Evolutionary conservation across 495 filamentous ascomycete species (phyloP).

Genomic region (Daldinia loculata): DNA sequence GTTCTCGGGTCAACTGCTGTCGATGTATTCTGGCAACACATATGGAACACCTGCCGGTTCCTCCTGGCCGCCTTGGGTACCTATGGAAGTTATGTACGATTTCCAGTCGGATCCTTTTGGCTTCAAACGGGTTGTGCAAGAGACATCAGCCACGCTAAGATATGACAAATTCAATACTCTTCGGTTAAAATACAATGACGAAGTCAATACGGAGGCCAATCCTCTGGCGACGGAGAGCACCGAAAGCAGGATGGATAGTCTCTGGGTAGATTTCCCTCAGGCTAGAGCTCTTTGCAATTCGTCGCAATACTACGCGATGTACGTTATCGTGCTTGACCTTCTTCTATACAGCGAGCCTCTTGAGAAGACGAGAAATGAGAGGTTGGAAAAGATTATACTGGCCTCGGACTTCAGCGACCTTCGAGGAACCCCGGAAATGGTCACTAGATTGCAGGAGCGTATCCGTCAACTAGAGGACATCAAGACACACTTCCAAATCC

Average conservation of each 20-base stretch:
- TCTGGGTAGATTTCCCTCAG: conserved; percentile 95
- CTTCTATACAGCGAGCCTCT: conserved; percentile 94
- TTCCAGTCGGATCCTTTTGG: conserved; percentile 91
- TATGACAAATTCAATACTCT: conserved; percentile 99
- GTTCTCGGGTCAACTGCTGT: conserved; percentile 79
- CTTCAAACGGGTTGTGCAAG: conserved; percentile 92
- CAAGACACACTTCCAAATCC: conserved; percentile 93
- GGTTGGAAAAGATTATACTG: conserved; percentile 97
- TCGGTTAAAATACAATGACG: conserved; percentile 96
- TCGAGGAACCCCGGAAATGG: conserved; percentile 91
- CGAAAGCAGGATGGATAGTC: conserved; percentile 88
- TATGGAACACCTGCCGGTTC: conserved; percentile 87
- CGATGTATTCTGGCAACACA: conserved; percentile 91
- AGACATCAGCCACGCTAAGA: conserved; percentile 89
- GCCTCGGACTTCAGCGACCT: conserved; percentile 99
- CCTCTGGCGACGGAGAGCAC: conserved; percentile 58
- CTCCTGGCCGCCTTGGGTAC: conserved; percentile 97
- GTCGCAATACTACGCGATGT: conserved; percentile 94
- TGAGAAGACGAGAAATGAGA: conserved; percentile 92
- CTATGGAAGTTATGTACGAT: conserved; percentile 97
- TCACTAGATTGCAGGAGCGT: conserved; percentile 85
- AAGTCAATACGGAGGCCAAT: conserved; percentile 69
- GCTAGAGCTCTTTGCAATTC: conserved; percentile 94
- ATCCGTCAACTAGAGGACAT: conserved; percentile 96
- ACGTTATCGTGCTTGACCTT: conserved; percentile 94